Base-by-base conservation (phyloP, 164 flowering plant genomes). In the Malania oleifera region DNA sequence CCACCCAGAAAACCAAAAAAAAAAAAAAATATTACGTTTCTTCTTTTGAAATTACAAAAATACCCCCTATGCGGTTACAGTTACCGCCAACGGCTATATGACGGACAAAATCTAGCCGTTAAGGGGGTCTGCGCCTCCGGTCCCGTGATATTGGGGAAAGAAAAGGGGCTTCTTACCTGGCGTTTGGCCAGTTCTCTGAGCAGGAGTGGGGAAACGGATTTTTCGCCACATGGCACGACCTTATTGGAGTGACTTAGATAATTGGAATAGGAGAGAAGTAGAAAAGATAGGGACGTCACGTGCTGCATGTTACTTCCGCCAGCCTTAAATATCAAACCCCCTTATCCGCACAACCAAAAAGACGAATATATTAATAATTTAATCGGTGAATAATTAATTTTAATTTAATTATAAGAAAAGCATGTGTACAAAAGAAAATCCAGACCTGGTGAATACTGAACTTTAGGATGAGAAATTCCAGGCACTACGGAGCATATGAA, bases 251-350 rank as follows among this genome's bases (percentile, higher is more conserved):
- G 97, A 84, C 96, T 88, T 2, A 90, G 77, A 70, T 88, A 90
- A 54, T 85, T 90, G 34, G 99, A 86, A 59, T 93, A 90, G 26
- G 93, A 92, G 43, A 90, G 70, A 18, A 90, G 81, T 35, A 90
- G 74, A 67, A 93, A 90, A 9, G 99, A 90, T n/a, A 93, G 56
- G 1, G 99, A 84, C 44, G 99, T 90, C 58, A 90, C 97, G 71
- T 93, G 99, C 69, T 93, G 99, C 97, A 93, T 90, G 89, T 93
- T 93, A 72, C 97, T 77, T 28, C 81, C 86, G 52, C 99, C 99
- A 40, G 91, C 75, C 66, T 90, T 90, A 76, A 82, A 85, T 39
- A 93, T 77, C 62, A 93, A 68, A 14, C 99, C 97, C 67, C 99
- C 97, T 89, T 73, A 66, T 64, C 12, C 35, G 25, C 12, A 41